Evolutionary conservation across 345 rosid genomes (phyloP).

Genomic region (Camelina sativa): DNA sequence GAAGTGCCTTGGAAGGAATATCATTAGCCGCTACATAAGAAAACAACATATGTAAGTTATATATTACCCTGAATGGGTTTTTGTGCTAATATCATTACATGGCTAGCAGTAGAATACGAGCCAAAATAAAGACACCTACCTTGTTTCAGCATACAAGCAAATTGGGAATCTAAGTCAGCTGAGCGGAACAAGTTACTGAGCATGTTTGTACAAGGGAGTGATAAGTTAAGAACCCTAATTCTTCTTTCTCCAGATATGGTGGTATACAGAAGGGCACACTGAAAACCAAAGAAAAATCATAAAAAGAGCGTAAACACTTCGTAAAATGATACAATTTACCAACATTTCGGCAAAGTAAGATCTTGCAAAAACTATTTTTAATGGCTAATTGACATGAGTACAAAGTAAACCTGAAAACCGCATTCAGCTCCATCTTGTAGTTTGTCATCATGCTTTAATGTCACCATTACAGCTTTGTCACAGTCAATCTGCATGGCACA

Average conservation of each 20-base stretch:
- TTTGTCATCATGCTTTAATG: slow-evolving; percentile 93
- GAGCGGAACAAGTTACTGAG: slow-evolving; percentile 86
- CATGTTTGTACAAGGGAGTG: slow-evolving; percentile 90
- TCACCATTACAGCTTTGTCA: slow-evolving; percentile 91
- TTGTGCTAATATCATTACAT: background rate
- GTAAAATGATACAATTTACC: slow-evolving; percentile 6
- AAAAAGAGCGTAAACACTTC: slow-evolving; percentile 3
- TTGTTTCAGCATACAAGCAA: slow-evolving; percentile 95
- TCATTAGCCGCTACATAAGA: slow-evolving; percentile 69
- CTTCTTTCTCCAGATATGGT: slow-evolving; percentile 93
- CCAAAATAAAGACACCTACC: slow-evolving; percentile 50
- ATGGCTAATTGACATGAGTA: slow-evolving; percentile 20
- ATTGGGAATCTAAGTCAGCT: slow-evolving; percentile 96
- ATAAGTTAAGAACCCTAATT: slow-evolving; percentile 87
- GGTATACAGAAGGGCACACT: slow-evolving; percentile 98
- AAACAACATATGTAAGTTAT: slow-evolving; percentile 14
- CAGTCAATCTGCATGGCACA: slow-evolving; percentile 80
- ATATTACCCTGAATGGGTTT: slow-evolving; percentile 2
- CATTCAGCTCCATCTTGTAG: slow-evolving; percentile 94
- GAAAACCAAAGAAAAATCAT: slow-evolving; percentile 43
- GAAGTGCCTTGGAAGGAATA: slow-evolving; percentile 68
- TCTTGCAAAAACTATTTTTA: background rate
- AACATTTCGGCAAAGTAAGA: slow-evolving; percentile 26
- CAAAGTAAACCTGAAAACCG: slow-evolving; percentile 78
- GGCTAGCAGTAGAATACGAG: slow-evolving; percentile 16